Base-by-base conservation (phyloP, 441 rosid species). In the Capsella rubella region DNA sequence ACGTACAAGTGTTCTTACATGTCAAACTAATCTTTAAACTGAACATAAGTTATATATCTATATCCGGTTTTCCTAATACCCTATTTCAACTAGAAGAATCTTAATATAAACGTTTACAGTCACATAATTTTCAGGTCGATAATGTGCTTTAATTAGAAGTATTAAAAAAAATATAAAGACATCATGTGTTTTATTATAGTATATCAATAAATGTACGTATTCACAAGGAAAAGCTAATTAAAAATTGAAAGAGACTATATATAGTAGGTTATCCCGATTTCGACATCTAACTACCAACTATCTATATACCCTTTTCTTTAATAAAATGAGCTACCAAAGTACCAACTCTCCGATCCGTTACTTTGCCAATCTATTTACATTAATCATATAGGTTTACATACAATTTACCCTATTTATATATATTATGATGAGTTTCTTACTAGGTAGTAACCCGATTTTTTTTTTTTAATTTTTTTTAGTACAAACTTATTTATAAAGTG, bases 211-310 rank as follows among this genome's bases (percentile, higher is more conserved):
- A 42, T 32, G 18, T 10, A 71, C 8, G 45, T 16, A 8, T 14
- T 21, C 69, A 63, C 47, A 11, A 54, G 3, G 39, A 32, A 54
- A 8, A 18, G 25, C 25, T 42, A 29, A 16, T 16, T 16, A 16
- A 16, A 31, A 28, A 31, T 1, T 46, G 10, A 46, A 29, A 12
- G 31, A 31, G 53, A 46, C 64, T 14, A 43, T 25, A 4, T 3
- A 34, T 55, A 27, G 8, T 28, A 51, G 11, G 35, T 63, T 52
- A 21, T 14, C 47, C 14, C 14, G 70, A 72, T 64, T 25, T 32
- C 6, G 28, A 72, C 40, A 63, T 63, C 16, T 15, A 64, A 53
- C 70, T 43, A 42, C 63, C 42, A 45, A 45, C 4, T 8, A 72
- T 27, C n/a, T 0, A 21, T 21, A 21, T 21, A 21, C 2, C 25